Conservation (phyloP, 441 rosid genomes). For the Adansonia gregorii region DNA sequence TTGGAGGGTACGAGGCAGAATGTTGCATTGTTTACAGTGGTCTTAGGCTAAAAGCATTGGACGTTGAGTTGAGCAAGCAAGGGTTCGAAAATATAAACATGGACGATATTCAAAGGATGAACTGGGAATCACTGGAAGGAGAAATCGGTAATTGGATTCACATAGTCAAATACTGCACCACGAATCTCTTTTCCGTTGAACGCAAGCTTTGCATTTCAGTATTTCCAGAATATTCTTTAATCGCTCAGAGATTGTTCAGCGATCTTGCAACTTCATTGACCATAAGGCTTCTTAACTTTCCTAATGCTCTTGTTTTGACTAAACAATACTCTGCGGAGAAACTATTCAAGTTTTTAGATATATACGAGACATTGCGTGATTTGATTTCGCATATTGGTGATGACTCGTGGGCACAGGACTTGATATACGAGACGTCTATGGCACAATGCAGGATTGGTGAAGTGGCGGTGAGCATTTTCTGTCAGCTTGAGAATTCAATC, state of each 20-base stretch:
- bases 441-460: conserved; percentile 49
- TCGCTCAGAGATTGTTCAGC: conserved; percentile 44
- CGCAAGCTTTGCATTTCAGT: conserved; percentile 41
- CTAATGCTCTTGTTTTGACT: conserved; percentile 52
- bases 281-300: conserved; percentile 52
- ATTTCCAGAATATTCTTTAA: conserved; percentile 36
- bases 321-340: conserved; percentile 58
- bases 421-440: conserved; percentile 37
- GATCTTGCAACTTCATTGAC: conserved; percentile 47
- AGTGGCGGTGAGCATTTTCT: conserved; percentile 52
- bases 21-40: conserved; percentile 43
- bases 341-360: conserved; percentile 65
- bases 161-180: conserved; percentile 40
- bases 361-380: conserved; percentile 60
- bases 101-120: conserved; percentile 51
- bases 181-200: conserved; percentile 40
- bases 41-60: conserved; percentile 41
- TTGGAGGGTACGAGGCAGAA: conserved; percentile 48
- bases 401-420: conserved; percentile 20
- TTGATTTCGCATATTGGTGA: conserved; percentile 37
- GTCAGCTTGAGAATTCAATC: conserved; percentile 65
- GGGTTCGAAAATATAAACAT: conserved; percentile 42
- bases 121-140: conserved; percentile 54
- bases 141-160: conserved; percentile 47
- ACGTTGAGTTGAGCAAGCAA: conserved; percentile 36